phyloP scores from a whole-genome alignment of 495 filamentous ascomycete species.

The Penicillium fimorum region DNA sequence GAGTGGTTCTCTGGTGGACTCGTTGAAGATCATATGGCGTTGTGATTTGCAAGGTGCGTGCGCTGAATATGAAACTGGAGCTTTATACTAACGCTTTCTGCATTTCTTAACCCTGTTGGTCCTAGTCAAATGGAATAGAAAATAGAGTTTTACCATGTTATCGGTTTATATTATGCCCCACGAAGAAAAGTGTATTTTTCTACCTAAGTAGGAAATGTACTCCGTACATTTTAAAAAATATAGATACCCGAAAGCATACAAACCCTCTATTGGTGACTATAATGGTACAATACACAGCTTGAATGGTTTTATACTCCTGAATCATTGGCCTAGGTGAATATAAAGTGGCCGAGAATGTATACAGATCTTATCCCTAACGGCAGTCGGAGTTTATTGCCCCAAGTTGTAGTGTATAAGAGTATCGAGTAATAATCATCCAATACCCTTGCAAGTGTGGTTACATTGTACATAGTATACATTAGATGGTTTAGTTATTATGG shows the following conservation, averaged over 20 bases:
- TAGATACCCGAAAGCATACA: constrained; percentile 2
- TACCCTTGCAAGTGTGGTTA: neutral
- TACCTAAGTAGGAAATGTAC: neutral
- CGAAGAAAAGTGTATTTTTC: neutral
- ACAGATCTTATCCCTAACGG: neutral
- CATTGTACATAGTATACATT: neutral
- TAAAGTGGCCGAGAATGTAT: neutral
- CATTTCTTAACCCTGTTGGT: neutral
- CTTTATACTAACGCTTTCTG: neutral
- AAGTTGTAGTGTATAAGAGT: neutral
- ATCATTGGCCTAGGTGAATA: neutral
- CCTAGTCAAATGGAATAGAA: neutral
- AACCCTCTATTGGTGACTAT: neutral
- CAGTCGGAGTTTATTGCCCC: neutral
- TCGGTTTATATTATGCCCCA: neutral
- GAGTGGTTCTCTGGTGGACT: neutral
- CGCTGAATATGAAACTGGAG: constrained; percentile 1
- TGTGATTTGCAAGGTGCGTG: constrained; percentile 6
- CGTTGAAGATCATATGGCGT: neutral
- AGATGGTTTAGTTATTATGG: neutral
- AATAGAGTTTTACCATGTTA: neutral
- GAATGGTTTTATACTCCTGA: too few relatives aligned
- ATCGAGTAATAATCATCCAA: neutral
- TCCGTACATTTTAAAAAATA: too few relatives aligned
- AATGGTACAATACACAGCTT: too few relatives aligned